These are phyloP conservation scores for Aschersonia sp. DNA, from an alignment of 2,329 filamentous ascomycete genomes.

Conservation along the genomic window DNA sequence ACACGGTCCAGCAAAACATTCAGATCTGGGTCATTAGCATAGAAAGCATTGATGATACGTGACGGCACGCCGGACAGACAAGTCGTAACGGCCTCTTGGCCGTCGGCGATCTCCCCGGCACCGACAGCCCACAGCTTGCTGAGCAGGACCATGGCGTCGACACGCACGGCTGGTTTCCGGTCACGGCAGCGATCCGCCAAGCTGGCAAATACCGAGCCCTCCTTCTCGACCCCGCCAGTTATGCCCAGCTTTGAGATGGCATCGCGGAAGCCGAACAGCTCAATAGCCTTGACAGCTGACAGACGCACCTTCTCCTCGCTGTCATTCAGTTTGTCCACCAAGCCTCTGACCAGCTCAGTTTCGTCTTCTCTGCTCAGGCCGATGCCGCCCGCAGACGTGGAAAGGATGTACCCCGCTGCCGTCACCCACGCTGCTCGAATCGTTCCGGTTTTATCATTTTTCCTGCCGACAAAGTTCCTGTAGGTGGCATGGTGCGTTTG, in stretches of 20 bases:
- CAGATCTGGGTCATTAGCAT: conserved; percentile 77
- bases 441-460: conserved; percentile 69
- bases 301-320: conserved; percentile 82
- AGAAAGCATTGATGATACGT: conserved; percentile 74
- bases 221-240: conserved; percentile 58
- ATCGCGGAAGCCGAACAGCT: conserved; percentile 65
- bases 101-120: conserved; percentile 69
- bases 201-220: conserved; percentile 65
- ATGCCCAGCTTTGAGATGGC: conserved; percentile 70
- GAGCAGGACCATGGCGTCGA: conserved; percentile 73
- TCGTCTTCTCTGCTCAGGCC: conserved; percentile 78
- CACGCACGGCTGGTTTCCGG: conserved; percentile 64
- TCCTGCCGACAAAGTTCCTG: conserved; percentile 69
- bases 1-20: conserved; percentile 75
- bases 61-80: conserved; percentile 74
- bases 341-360: conserved; percentile 52
- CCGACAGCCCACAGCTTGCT: conserved; percentile 90
- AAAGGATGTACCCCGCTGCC: conserved; percentile 68
- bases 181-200: conserved; percentile 84
- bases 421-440: conserved; percentile 82
- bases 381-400: conserved; percentile 83
- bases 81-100: conserved; percentile 59
- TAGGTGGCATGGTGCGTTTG: conserved; percentile 69
- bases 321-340: conserved; percentile 74
- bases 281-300: conserved; percentile 74